These are phyloP conservation scores for Areca catechu DNA, from an alignment of 176 grass and related monocot species.

Conservation along the genomic window DNA sequence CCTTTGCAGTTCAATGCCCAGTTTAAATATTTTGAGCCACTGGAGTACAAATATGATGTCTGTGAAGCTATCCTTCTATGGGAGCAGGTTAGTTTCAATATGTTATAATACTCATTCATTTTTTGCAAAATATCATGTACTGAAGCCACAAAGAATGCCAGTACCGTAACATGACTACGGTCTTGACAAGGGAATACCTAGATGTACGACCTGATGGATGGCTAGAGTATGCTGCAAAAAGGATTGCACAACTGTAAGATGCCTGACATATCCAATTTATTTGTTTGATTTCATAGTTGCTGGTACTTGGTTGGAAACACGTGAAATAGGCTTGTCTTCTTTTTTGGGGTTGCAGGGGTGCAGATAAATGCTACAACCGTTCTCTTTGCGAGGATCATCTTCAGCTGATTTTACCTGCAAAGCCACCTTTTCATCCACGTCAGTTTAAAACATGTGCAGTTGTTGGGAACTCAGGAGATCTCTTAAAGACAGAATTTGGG, in stretches of 20 bases:
- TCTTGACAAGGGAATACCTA: conserved; percentile 96
- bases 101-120: conserved; percentile 7
- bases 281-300: conserved; percentile 7
- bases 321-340: conserved; percentile 1
- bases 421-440: conserved; percentile 79
- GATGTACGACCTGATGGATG: conserved; percentile 92
- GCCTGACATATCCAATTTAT: neutral
- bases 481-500: conserved; percentile 96
- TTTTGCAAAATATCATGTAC: neutral
- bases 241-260: conserved; percentile 92
- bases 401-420: conserved; percentile 76
- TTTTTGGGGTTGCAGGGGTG: conserved; percentile 41
- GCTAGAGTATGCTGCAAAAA: conserved; percentile 86
- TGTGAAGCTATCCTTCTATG: conserved; percentile 78
- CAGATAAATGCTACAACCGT: conserved; percentile 88
- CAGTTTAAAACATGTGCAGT: conserved; percentile 87
- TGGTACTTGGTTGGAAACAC: conserved; percentile 1
- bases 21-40: conserved; percentile 86
- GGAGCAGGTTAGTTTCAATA: conserved; percentile 66
- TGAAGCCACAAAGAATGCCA: conserved; percentile 31
- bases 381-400: conserved; percentile 90
- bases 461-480: conserved; percentile 95
- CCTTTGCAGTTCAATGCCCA: conserved; percentile 69
- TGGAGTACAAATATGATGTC: conserved; percentile 73
- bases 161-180: conserved; percentile 95